Conservation (phyloP, 139 green algal genomes). For the Chlamydomonas sphaeroides region DNA sequence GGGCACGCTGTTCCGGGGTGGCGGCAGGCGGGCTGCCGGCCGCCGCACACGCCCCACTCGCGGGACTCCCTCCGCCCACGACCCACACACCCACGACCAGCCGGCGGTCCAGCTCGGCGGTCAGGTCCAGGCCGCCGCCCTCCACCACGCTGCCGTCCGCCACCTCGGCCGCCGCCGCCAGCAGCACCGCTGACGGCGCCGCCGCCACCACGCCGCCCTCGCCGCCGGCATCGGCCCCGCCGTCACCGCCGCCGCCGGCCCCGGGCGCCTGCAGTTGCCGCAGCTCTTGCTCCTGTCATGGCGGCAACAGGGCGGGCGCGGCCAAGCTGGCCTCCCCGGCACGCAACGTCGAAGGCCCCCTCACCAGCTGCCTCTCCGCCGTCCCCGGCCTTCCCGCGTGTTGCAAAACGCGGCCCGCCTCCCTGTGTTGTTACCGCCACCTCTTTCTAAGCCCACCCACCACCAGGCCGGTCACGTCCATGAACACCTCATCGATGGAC, state of each 20-base stretch:
- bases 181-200: neutral
- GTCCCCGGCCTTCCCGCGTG: neutral
- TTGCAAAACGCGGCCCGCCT: too few species aligned
- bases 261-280: neutral
- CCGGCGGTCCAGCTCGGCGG: slow-evolving; percentile 68
- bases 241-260: too few species aligned
- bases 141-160: slow-evolving; percentile 50
- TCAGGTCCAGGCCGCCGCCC: slow-evolving; percentile 52
- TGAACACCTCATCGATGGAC: slow-evolving; percentile 92
- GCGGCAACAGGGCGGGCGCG: too few species aligned
- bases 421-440: too few species aligned
- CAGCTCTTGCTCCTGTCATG: slow-evolving; percentile 29
- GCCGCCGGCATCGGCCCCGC: neutral
- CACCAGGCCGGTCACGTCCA: slow-evolving; percentile 82
- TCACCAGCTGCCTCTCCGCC: neutral
- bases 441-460: too few species aligned
- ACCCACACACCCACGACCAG: slow-evolving; percentile 66
- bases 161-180: slow-evolving; percentile 1
- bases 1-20: too few species aligned
- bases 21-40: too few species aligned
- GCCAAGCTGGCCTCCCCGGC: too few species aligned
- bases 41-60: too few species aligned
- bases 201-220: neutral
- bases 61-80: too few species aligned
- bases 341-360: too few species aligned